phyloP scores from a whole-genome alignment of 345 rosid genomes.

The Isatis tinctoria region DNA sequence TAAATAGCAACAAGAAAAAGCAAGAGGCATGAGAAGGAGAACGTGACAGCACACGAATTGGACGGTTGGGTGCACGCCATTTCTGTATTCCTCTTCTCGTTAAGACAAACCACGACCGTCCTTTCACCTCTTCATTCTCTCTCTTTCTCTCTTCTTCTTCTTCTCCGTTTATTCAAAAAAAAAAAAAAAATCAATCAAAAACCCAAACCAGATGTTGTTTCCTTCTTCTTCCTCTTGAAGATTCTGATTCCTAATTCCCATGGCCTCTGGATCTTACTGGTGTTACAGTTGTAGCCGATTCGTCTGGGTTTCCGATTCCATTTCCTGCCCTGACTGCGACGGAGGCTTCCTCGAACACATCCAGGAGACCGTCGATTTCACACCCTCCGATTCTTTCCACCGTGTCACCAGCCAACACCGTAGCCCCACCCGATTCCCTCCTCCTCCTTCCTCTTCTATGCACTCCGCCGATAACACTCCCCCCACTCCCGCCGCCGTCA shows the following conservation, averaged over 20 bases:
- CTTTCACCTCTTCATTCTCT: neutral
- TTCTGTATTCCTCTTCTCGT: slow-evolving; percentile 16
- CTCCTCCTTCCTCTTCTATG: slow-evolving; percentile 14
- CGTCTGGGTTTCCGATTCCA: slow-evolving; percentile 43
- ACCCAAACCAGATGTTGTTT: slow-evolving; percentile 7
- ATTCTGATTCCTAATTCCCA: slow-evolving; percentile 15
- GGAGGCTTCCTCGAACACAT: slow-evolving; percentile 76
- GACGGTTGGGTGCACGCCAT: slow-evolving; percentile 23
- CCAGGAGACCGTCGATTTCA: slow-evolving; percentile 37
- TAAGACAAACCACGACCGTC: slow-evolving; percentile 5
- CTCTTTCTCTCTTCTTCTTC: neutral
- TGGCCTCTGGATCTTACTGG: slow-evolving; percentile 79
- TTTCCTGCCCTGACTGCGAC: slow-evolving; percentile 75
- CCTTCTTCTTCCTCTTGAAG: neutral
- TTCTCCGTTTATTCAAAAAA: slow-evolving; percentile 4
- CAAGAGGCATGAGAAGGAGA: slow-evolving; percentile 1
- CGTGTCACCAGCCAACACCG: slow-evolving; percentile 17
- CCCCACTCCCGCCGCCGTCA: neutral
- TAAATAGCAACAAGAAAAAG: neutral
- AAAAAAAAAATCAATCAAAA: neutral
- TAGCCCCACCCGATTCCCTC: slow-evolving; percentile 39
- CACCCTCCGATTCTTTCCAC: slow-evolving; percentile 29
- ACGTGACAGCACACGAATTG: slow-evolving; percentile 20
- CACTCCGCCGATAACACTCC: slow-evolving; percentile 7
- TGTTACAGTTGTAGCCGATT: slow-evolving; percentile 80